These are phyloP conservation scores for Achaetomiella virescens DNA, from an alignment of 495 filamentous ascomycete genomes.

Conservation along the genomic window DNA sequence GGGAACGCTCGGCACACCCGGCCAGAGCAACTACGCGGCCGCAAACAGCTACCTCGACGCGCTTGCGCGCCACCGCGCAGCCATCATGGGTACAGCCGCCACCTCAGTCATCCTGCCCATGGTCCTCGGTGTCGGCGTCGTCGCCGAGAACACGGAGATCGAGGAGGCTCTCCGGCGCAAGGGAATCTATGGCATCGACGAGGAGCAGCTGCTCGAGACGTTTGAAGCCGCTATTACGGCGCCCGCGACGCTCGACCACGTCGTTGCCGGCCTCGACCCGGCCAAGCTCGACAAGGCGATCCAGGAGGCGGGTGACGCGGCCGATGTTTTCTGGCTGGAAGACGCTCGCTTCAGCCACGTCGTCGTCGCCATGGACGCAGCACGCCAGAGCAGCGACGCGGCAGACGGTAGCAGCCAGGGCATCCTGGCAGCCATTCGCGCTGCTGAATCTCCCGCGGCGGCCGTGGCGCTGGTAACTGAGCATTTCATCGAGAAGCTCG, in stretches of 20 bases:
- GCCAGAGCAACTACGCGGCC: constrained; percentile 49
- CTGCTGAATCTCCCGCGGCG: no score
- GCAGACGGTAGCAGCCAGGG: no score
- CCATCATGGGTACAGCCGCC: constrained; percentile 14
- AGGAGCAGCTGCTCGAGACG: constrained; percentile 25
- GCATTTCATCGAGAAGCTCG: no score
- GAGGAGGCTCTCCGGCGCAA: constrained; percentile 30
- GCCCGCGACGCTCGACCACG: constrained; percentile 8
- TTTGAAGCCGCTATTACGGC: constrained; percentile 24
- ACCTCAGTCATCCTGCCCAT: constrained; percentile 28
- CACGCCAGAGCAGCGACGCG: constrained; percentile 1
- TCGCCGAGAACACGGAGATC: constrained; percentile 35
- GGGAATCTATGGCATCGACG: constrained; percentile 39
- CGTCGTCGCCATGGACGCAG: constrained; percentile 14
- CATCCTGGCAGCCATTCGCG: no score
- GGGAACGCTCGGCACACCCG: constrained; percentile 41
- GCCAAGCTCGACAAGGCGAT: constrained; percentile 27
- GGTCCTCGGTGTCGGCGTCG: constrained; percentile 34
- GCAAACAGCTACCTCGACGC: constrained; percentile 48
- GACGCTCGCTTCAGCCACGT: constrained; percentile 24
- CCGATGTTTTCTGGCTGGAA: constrained; percentile 34
- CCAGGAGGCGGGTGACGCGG: constrained; percentile 30
- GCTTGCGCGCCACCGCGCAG: constrained; percentile 20
- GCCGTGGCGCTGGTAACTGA: no score
- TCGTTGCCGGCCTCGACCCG: constrained; percentile 34